A percentile compares a stretch with the other conserved stretches of the same genome.
These are phyloP conservation scores for Fusarium sp. DNA, from an alignment of 2,329 filamentous ascomycete species.

Conservation along the genomic window DNA sequence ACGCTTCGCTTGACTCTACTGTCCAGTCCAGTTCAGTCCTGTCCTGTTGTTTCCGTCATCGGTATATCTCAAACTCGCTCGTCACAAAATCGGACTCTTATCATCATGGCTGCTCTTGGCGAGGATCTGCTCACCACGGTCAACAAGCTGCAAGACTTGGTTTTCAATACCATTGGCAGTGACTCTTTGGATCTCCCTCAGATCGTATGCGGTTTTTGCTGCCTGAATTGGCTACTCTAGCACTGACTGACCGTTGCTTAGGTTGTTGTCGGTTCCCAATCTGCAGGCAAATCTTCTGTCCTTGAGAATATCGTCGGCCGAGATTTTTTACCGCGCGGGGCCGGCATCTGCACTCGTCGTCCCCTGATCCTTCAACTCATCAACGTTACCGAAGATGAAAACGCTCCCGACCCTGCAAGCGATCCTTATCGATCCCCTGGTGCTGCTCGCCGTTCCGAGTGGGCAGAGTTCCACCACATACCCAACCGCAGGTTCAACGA, in stretches of 20 bases:
- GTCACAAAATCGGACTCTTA: constrained; percentile 32
- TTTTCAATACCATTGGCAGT: constrained; percentile 99
- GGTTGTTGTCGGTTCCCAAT: constrained; percentile 99
- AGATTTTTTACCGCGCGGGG: constrained; percentile 95
- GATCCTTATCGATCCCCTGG: constrained; percentile 82
- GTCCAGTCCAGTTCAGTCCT: constrained; percentile 18
- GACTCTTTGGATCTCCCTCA: constrained; percentile 97
- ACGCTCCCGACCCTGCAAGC: constrained; percentile 71
- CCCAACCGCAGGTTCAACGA: constrained; percentile 89
- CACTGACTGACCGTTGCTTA: constrained; percentile 53
- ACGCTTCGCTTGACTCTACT: constrained; percentile 33
- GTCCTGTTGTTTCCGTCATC: constrained; percentile 27
- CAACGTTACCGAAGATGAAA: constrained; percentile 86
- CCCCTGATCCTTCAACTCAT: constrained; percentile 98
- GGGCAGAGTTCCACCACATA: constrained; percentile 97
- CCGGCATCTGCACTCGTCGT: constrained; percentile 93
- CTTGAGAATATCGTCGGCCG: constrained; percentile 98
- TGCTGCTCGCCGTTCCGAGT: constrained; percentile 73
- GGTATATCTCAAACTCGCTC: constrained; percentile 13
- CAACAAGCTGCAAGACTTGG: constrained; percentile 97
- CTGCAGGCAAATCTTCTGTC: constrained; percentile 97
- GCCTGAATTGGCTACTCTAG: constrained; percentile 19
- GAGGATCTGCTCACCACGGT: constrained; percentile 95
- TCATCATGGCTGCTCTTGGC: constrained; percentile 87
- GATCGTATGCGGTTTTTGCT: constrained; percentile 74